A percentile compares a stretch with the other conserved stretches of the same genome.
phyloP scores from a whole-genome alignment of 148 eudicot genomes.

The Drosera capensis region DNA sequence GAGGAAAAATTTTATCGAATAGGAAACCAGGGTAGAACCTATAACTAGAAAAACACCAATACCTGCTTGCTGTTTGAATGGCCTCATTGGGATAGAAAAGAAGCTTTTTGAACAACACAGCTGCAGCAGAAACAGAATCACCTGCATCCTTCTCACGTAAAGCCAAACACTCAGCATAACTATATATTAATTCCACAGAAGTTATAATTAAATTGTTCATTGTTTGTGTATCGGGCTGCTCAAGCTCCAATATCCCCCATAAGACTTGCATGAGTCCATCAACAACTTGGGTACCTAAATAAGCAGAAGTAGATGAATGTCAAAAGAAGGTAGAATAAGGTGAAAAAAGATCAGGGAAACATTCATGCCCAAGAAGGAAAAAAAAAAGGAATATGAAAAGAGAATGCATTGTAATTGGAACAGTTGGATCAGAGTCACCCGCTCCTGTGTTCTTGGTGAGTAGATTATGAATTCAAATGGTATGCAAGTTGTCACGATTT shows the following conservation, averaged over 20 bases:
- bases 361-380: too few relatives aligned
- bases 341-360: too few relatives aligned
- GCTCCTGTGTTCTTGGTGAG: too few relatives aligned
- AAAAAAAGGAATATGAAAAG: too few relatives aligned
- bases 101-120: slow-evolving; percentile 53
- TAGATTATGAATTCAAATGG: too few relatives aligned
- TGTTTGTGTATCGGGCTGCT: slow-evolving; percentile 96
- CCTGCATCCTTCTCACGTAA: slow-evolving; percentile 63
- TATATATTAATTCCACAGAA: slow-evolving; percentile 90
- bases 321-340: too few relatives aligned
- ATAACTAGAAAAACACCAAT: not conserved
- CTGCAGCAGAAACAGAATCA: slow-evolving; percentile 79
- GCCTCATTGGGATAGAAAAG: slow-evolving; percentile 86
- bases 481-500: too few relatives aligned
- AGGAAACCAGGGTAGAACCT: not conserved
- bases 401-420: too few relatives aligned
- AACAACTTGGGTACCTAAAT: slow-evolving; percentile 80
- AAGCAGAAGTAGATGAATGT: too few relatives aligned
- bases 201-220: slow-evolving; percentile 89
- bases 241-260: slow-evolving; percentile 95
- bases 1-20: not conserved
- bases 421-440: too few relatives aligned
- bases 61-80: slow-evolving; percentile 99
- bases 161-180: slow-evolving; percentile 97
- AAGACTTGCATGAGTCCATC: slow-evolving; percentile 96